phyloP scores from a whole-genome alignment of 2,329 filamentous ascomycete species.

The Beauveria bassiana region DNA sequence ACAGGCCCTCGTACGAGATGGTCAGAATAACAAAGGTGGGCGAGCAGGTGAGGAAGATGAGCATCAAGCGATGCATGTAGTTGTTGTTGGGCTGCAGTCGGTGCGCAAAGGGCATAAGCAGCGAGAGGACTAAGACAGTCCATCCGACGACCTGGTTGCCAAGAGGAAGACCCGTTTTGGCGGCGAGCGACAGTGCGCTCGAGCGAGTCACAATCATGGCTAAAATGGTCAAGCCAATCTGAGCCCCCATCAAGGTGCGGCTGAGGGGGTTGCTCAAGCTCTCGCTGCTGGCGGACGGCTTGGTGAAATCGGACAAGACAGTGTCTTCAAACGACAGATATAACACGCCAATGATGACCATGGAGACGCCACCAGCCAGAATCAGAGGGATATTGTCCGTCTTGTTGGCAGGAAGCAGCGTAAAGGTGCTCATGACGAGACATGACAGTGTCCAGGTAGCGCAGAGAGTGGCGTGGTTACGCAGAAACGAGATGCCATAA shows the following conservation, averaged over 20 bases:
- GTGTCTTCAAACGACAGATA: conserved; percentile 76
- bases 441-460: conserved; percentile 71
- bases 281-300: conserved; percentile 10
- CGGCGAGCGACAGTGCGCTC: conserved; percentile 76
- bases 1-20: conserved; percentile 94
- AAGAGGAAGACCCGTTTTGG: conserved; percentile 73
- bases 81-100: conserved; percentile 72
- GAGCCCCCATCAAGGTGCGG: conserved; percentile 55
- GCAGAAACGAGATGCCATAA: conserved; percentile 67
- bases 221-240: conserved; percentile 71
- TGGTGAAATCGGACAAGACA: conserved; percentile 36
- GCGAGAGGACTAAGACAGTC: conserved; percentile 64
- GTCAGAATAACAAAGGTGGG: conserved; percentile 93
- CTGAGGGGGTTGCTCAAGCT: conserved; percentile 37
- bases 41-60: conserved; percentile 87
- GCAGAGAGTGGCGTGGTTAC: conserved; percentile 54
- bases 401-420: conserved; percentile 80
- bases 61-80: conserved; percentile 81
- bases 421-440: conserved; percentile 81
- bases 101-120: conserved; percentile 76
- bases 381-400: conserved; percentile 68
- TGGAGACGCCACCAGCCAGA: conserved; percentile 66
- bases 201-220: conserved; percentile 82
- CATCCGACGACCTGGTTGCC: conserved; percentile 87
- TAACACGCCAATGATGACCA: conserved; percentile 65